phyloP scores from a whole-genome alignment of 1,284 basidiomycete genomes.

The Cutaneotrichosporon sp. region DNA sequence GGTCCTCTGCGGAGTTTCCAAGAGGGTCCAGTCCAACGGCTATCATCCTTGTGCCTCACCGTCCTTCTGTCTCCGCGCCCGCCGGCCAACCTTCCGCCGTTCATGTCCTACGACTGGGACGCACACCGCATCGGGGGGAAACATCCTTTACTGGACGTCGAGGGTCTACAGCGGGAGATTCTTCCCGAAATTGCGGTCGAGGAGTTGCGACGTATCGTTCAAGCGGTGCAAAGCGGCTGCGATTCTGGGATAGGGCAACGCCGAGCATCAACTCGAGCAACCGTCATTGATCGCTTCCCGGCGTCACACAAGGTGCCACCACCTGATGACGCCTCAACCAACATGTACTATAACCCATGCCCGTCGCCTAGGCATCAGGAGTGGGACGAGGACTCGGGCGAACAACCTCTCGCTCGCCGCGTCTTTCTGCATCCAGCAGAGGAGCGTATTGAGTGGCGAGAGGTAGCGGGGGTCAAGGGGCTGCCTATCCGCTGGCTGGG shows the following conservation, averaged over 20 bases:
- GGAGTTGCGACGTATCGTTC: slow-evolving; percentile 34
- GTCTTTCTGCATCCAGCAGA: slow-evolving; percentile 49
- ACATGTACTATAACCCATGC: slow-evolving; percentile 48
- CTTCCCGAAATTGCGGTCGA: slow-evolving; percentile 23
- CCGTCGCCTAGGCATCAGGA: slow-evolving; percentile 45
- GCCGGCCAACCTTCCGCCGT: slow-evolving; percentile 38
- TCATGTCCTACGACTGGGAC: slow-evolving; percentile 47
- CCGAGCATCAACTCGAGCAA: not conserved
- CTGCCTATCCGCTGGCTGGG: slow-evolving; percentile 49
- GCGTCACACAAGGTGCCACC: slow-evolving; percentile 24
- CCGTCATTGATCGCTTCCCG: slow-evolving; percentile 34
- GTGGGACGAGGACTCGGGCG: slow-evolving; percentile 13
- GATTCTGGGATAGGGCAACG: not conserved
- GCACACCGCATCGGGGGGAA: slow-evolving; percentile 14
- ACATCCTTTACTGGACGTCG: slow-evolving; percentile 41
- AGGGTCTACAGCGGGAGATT: slow-evolving; percentile 30
- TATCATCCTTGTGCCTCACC: slow-evolving; percentile 41
- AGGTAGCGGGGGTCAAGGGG: slow-evolving; percentile 32
- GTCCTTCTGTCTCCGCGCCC: slow-evolving; percentile 42
- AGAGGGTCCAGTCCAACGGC: slow-evolving; percentile 27
- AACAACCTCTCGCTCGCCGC: slow-evolving; percentile 24
- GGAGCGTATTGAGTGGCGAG: slow-evolving; percentile 49
- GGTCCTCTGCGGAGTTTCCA: slow-evolving; percentile 9
- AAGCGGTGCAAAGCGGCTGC: slow-evolving; percentile 30
- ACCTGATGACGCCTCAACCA: slow-evolving; percentile 46